phyloP scores from a whole-genome alignment of 2,329 filamentous ascomycete species.

The Dactylellina drechsleri region DNA sequence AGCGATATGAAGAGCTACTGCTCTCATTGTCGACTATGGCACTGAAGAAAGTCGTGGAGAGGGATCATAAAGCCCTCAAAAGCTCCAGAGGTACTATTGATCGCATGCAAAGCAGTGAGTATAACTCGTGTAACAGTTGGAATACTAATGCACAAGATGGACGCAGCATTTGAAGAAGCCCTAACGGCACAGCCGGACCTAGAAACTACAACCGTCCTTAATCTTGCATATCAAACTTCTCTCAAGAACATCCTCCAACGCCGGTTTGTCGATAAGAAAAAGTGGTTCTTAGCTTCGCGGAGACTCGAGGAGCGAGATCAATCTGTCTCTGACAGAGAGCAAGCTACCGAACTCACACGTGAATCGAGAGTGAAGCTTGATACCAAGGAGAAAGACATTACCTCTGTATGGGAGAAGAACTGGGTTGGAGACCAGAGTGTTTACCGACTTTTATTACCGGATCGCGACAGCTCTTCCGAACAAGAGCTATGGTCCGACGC shows the following conservation, averaged over 20 bases:
- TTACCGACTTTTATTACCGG: slow-evolving; percentile 56
- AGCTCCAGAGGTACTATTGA: slow-evolving; percentile 43
- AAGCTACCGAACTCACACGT: slow-evolving; percentile 36
- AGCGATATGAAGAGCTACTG: slow-evolving; percentile 86
- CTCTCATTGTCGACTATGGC: slow-evolving; percentile 85
- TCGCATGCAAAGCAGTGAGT: neutral
- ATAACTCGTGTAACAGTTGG: neutral
- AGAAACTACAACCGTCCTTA: slow-evolving; percentile 43
- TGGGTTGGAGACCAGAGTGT: slow-evolving; percentile 58
- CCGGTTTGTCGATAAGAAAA: slow-evolving; percentile 52
- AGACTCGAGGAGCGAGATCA: slow-evolving; percentile 45
- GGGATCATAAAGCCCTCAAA: slow-evolving; percentile 55
- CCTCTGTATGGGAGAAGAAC: slow-evolving; percentile 58
- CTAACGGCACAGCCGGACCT: slow-evolving; percentile 51
- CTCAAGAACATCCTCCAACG: slow-evolving; percentile 45
- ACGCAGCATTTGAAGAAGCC: slow-evolving; percentile 57
- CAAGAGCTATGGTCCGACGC: slow-evolving; percentile 57
- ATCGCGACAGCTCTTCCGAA: slow-evolving; percentile 54
- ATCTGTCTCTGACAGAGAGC: slow-evolving; percentile 22
- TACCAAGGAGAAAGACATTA: slow-evolving; percentile 55
- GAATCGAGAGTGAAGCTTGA: slow-evolving; percentile 29
- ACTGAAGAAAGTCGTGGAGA: slow-evolving; percentile 62
- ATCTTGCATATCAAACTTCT: slow-evolving; percentile 46
- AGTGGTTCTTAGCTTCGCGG: slow-evolving; percentile 47
- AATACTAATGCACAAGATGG: neutral